Evolutionary conservation across 805 yeast genomes (phyloP).

Genomic region (Teunomyces atbi): DNA sequence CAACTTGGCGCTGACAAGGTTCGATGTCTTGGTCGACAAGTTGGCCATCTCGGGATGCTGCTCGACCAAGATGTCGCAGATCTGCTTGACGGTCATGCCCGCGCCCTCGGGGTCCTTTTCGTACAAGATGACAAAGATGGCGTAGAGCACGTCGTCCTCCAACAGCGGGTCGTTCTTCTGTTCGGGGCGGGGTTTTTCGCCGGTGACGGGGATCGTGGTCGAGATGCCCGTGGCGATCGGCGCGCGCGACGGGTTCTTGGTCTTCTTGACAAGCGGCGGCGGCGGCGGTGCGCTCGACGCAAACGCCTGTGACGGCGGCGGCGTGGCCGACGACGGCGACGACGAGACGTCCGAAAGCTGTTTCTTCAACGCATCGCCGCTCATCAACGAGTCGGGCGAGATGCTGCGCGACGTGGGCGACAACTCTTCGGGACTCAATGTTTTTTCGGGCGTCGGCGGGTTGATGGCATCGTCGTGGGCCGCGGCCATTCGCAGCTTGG

Average conservation of each 20-base stretch:
- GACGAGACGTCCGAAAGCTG: not conserved
- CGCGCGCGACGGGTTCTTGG: constrained; percentile 41
- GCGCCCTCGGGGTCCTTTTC: constrained; percentile 66
- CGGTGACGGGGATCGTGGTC: constrained; percentile 77
- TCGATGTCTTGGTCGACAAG: constrained; percentile 75
- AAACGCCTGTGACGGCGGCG: constrained; percentile 4
- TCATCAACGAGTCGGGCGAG: constrained; percentile 44
- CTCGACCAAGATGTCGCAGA: constrained; percentile 71
- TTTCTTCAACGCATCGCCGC: constrained; percentile 10
- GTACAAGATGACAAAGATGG: constrained; percentile 68
- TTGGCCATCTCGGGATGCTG: constrained; percentile 84
- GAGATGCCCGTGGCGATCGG: constrained; percentile 72
- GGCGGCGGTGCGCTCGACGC: constrained; percentile 8
- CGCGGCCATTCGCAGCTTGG: constrained; percentile 2
- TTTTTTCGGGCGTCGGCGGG: constrained; percentile 23
- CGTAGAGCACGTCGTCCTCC: constrained; percentile 74
- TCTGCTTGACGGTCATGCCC: constrained; percentile 89
- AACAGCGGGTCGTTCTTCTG: constrained; percentile 57
- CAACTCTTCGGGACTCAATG: constrained; percentile 28
- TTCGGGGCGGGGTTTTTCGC: constrained; percentile 66
- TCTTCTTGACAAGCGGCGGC: constrained; percentile 24
- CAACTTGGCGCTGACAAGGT: constrained; percentile 75
- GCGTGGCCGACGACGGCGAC: constrained; percentile 5
- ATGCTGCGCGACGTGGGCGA: constrained; percentile 41
- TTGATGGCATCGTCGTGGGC: constrained; percentile 11